These are phyloP conservation scores for Leucogyrophana mollusca DNA, from an alignment of 768 basidiomycete species.

Conservation along the genomic window DNA sequence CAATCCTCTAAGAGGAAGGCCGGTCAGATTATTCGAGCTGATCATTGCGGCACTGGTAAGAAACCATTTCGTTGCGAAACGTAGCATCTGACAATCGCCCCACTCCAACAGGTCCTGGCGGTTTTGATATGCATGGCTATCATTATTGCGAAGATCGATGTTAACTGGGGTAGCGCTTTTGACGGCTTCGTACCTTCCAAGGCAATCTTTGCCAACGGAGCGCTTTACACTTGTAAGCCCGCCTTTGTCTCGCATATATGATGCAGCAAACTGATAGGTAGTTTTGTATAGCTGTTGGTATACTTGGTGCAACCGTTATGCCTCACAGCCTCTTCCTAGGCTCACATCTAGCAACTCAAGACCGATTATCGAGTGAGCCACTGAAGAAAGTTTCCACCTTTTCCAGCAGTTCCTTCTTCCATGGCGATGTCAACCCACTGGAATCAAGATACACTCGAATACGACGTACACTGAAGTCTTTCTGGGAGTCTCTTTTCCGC, in stretches of 20 bases:
- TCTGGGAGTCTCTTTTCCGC: conserved; percentile 17
- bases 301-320: conserved; percentile 87
- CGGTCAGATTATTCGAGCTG: conserved; percentile 67
- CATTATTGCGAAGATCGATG: conserved; percentile 67
- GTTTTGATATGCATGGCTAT: conserved; percentile 80
- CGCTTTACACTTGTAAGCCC: conserved; percentile 67
- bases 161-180: conserved; percentile 75
- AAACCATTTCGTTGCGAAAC: background rate
- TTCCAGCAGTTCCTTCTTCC: conserved; percentile 3
- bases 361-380: conserved; percentile 50
- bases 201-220: conserved; percentile 51
- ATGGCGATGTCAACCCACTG: background rate
- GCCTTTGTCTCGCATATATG: conserved; percentile 27
- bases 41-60: conserved; percentile 62
- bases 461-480: background rate
- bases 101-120: conserved; percentile 63
- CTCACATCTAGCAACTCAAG: conserved; percentile 81
- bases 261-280: conserved; percentile 1
- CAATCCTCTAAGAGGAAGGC: conserved; percentile 65
- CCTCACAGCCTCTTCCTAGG: conserved; percentile 92
- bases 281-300: conserved; percentile 54
- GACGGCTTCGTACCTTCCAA: conserved; percentile 75
- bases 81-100: conserved; percentile 5
- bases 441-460: conserved; percentile 1
- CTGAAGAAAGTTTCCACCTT: conserved; percentile 7